Evolutionary conservation across 768 basidiomycete genomes (phyloP).

Genomic region (Suillus occidentalis): DNA sequence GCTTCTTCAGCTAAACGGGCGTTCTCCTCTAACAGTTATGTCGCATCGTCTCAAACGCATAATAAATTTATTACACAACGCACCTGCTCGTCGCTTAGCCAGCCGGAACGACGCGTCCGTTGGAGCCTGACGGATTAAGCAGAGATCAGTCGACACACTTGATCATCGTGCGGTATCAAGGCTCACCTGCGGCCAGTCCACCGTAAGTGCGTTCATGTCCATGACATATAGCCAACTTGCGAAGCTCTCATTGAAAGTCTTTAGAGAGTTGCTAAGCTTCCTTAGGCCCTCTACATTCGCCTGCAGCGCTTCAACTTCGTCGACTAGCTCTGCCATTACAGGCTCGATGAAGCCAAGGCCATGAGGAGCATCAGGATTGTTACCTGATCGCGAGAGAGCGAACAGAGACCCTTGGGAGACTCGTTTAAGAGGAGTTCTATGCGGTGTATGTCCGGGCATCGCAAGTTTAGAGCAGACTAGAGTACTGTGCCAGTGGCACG

Average conservation of each 20-base stretch:
- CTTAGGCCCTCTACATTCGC: slow-evolving; percentile 72
- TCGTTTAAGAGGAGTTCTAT: slow-evolving; percentile 81
- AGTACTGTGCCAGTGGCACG: neutral
- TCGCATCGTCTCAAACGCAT: neutral
- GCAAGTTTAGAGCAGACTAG: neutral
- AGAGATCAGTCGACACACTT: neutral
- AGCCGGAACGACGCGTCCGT: slow-evolving; percentile 57
- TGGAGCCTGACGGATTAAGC: slow-evolving; percentile 46
- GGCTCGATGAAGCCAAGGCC: slow-evolving; percentile 86
- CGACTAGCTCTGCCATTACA: slow-evolving; percentile 80
- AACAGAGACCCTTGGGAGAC: slow-evolving; percentile 92
- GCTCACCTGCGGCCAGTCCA: slow-evolving; percentile 84
- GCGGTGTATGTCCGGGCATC: slow-evolving; percentile 44
- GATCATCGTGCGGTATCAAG: slow-evolving; percentile 12
- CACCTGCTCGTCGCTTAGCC: slow-evolving; percentile 64
- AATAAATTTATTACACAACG: neutral
- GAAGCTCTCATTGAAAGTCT: slow-evolving; percentile 90
- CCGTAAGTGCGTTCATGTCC: slow-evolving; percentile 94
- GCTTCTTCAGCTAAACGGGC: slow-evolving; percentile 52
- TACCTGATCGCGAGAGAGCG: slow-evolving; percentile 71
- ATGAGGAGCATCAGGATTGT: slow-evolving; percentile 72
- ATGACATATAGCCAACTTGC: slow-evolving; percentile 89
- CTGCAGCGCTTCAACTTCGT: slow-evolving; percentile 82
- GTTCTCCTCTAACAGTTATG: slow-evolving; percentile 50
- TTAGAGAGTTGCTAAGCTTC: slow-evolving; percentile 70